Base-by-base conservation (phyloP, 805 yeast genomes). In the Nematodospora valgi region DNA sequence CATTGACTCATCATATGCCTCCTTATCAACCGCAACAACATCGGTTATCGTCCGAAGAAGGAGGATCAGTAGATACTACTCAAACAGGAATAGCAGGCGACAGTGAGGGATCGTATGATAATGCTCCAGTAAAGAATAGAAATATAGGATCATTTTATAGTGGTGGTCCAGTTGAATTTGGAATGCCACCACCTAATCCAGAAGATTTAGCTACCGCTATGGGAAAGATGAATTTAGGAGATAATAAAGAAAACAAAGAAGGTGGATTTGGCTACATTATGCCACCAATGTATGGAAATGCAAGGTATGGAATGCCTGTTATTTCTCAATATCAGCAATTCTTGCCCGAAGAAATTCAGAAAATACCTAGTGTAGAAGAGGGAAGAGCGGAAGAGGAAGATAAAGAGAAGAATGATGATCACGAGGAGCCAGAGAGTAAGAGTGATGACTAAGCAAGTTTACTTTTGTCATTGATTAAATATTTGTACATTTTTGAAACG, bases 231-330 rank as follows among this genome's bases (percentile, higher is more conserved):
- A 11, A 10, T 11, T 11, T 27, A 5, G 38, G 36, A 14, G 34
- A 23, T 30, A n/a, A n/a, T n/a, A n/a, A n/a, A n/a, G n/a, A n/a
- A n/a, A n/a, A n/a, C n/a, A n/a, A n/a, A n/a, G 21, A 6, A 14
- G 32, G 26, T 6, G 24, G 26, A 4, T 19, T 9, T 6, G 24
- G 24, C 4, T 30, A 30, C 20, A 10, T 30, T 11, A 30, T 30
- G 4, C 33, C 25, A 6, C 26, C 33, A 4, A 22, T 34, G 25
- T 27, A 27, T 28, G 46, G 47, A 18, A 12, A 12, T 12, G 46
- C 42, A 2, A n/a, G n/a, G n/a, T 45, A 34, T 34, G 48, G 46
- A 14, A 35, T 44, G 17, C 48, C 32, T 12, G 52, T 43, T 18
- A 30, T 44, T 35, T 32, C 11, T 12, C 24, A 39, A 19, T 48